These are phyloP conservation scores for Rhinocladiella mackenziei DNA, from an alignment of 2,329 filamentous ascomycete species.

Conservation along the genomic window DNA sequence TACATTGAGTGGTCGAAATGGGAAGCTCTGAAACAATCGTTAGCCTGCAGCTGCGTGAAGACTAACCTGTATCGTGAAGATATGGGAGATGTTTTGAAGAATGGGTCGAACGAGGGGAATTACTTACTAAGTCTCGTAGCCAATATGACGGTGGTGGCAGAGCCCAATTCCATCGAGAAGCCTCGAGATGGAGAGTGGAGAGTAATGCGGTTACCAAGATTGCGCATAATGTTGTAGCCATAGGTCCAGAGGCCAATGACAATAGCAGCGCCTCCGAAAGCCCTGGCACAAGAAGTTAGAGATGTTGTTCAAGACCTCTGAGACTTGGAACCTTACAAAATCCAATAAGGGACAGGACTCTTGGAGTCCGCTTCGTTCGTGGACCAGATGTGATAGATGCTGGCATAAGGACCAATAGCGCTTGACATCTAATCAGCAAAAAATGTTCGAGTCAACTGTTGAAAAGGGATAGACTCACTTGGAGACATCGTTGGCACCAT, in stretches of 20 bases:
- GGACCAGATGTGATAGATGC: conserved; percentile 63
- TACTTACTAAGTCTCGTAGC: conserved; percentile 65
- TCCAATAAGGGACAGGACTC: conserved; percentile 67
- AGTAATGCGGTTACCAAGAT: conserved; percentile 76
- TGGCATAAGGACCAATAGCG: conserved; percentile 65
- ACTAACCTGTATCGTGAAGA: too few species aligned
- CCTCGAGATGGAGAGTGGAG: conserved; percentile 58
- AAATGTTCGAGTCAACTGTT: not conserved
- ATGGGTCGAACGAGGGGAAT: not conserved
- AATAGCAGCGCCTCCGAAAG: conserved; percentile 59
- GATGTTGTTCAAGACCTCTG: not conserved
- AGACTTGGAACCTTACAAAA: conserved; percentile 45
- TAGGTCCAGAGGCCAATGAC: conserved; percentile 67
- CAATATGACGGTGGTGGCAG: conserved; percentile 69
- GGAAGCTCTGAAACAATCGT: conserved; percentile 47
- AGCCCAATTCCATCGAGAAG: conserved; percentile 74
- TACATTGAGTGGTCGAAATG: conserved; percentile 75
- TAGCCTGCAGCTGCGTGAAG: too few species aligned
- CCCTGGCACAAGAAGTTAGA: conserved; percentile 32
- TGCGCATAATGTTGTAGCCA: conserved; percentile 80
- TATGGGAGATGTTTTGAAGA: too few species aligned
- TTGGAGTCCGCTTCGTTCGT: conserved; percentile 61
- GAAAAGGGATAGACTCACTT: conserved; percentile 42
- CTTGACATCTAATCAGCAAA: not conserved
- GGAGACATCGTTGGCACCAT: conserved; percentile 73